phyloP scores from a whole-genome alignment of 805 yeast genomes.

The Myxozyma kluyveri region DNA sequence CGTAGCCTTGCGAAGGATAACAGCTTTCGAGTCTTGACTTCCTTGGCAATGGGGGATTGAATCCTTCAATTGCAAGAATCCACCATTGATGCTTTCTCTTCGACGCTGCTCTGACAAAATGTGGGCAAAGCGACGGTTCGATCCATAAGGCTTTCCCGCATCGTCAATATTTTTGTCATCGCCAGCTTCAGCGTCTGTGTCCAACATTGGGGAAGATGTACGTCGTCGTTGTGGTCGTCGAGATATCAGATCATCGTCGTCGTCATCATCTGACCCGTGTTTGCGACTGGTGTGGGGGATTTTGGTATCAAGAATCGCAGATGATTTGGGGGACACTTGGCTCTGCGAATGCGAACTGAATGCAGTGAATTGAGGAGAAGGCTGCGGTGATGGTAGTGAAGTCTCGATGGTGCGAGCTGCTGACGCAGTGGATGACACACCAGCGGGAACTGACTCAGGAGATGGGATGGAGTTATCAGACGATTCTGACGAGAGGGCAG shows the following conservation, averaged over 20 bases:
- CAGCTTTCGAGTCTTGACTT: conserved; percentile 48
- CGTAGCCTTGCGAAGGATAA: conserved; percentile 45
- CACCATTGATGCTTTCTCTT: conserved; percentile 48
- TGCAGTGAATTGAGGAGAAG: conserved; percentile 1
- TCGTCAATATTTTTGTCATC: neutral
- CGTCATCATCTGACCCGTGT: neutral
- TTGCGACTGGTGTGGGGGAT: neutral
- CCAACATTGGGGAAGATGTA: neutral
- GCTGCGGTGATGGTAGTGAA: conserved; percentile 13
- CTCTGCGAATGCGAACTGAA: neutral
- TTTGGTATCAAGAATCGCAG: neutral
- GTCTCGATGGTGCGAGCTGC: conserved; percentile 3
- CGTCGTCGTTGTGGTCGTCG: neutral
- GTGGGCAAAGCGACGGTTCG: conserved; percentile 41
- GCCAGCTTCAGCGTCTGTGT: neutral
- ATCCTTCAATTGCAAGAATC: conserved; percentile 43
- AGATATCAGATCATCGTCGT: conserved; percentile 1
- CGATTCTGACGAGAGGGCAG: neutral
- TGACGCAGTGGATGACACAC: conserved; percentile 3
- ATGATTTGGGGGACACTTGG: neutral
- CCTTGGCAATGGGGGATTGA: conserved; percentile 45
- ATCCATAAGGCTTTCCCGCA: conserved; percentile 8
- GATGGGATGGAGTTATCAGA: neutral
- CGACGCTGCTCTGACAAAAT: conserved; percentile 49
- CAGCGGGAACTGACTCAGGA: neutral